Base-by-base conservation (phyloP, 768 basidiomycete species). In the Psilocybe tampanensis region DNA sequence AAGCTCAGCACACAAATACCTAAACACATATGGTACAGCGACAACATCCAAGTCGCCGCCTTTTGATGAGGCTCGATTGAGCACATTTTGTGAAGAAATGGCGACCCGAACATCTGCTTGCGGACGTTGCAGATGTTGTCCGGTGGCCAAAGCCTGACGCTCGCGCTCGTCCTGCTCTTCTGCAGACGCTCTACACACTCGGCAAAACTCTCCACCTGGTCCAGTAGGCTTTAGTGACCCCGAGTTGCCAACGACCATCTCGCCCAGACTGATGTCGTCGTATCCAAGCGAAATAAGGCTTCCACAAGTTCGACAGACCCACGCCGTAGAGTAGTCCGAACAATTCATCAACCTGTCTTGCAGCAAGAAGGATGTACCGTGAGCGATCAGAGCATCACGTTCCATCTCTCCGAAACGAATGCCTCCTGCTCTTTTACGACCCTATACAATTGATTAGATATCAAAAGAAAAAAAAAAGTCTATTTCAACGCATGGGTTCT, bases 341-440 rank as follows among this genome's bases (percentile, higher is more conserved):
- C 97, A 99, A 75, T 99, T 99, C 97, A 99, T 98, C 69, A 99
- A 76, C 55, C 97, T 83, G 75, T 99, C 97, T 79, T 99, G 97
- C 21, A 99, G 85, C 39, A 99, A 81, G 88, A 97, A 99, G 1
- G 95, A 95, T 13, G 97, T 97, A 44, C 97, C 97, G 72, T 99
- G 97, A 2, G 97, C 97, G 64, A 99, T 95, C 50, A 99, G 83
- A 11, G 97, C 97, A 70, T 99, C 97, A 52, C 97, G 91, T 74
- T 99, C 97, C 97, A 99, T 99, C 78, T 99, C 97, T 65, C 97
- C 97, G 70, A 99, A 98, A 54, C 97, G 95, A 68, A 99, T 99
- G 67, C 97, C 97, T 66, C 97, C 97, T 43, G 92, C 94, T 53
- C 95, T 91, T 84, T 98, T 98, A 59, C 97, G 91, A 55, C 97